These are phyloP conservation scores for Mycena belliarum DNA, from an alignment of 768 basidiomycete genomes.

Conservation along the genomic window DNA sequence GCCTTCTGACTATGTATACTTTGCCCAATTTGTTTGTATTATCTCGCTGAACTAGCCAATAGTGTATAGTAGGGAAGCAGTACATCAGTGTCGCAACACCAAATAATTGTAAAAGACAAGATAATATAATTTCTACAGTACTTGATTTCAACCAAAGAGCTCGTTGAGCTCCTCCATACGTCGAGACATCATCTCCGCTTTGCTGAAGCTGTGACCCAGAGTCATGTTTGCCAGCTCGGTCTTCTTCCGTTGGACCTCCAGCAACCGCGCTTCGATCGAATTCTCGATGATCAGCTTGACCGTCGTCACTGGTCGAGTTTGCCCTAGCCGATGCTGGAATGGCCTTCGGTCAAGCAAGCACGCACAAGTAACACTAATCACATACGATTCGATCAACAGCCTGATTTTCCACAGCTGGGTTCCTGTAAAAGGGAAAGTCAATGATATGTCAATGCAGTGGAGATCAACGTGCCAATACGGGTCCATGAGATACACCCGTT, in stretches of 20 bases:
- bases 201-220: constrained; percentile 82
- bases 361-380: constrained; percentile 12
- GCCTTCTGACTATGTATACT: constrained; percentile 56
- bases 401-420: constrained; percentile 96
- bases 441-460: neutral
- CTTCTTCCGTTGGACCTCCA: constrained; percentile 95
- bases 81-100: constrained; percentile 10
- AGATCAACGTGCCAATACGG: constrained; percentile 76
- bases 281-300: constrained; percentile 93
- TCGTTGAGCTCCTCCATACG: constrained; percentile 86
- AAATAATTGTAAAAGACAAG: constrained; percentile 23
- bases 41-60: constrained; percentile 11
- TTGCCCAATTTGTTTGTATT: neutral
- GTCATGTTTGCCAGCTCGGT: constrained; percentile 94
- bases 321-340: constrained; percentile 89
- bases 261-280: constrained; percentile 88
- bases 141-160: constrained; percentile 54
- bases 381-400: constrained; percentile 95
- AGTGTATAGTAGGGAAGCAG: constrained; percentile 23
- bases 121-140: constrained; percentile 32
- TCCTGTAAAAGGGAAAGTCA: constrained; percentile 50
- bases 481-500: constrained; percentile 93
- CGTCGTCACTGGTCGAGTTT: constrained; percentile 88
- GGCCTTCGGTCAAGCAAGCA: neutral
- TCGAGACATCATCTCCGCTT: constrained; percentile 83